Evolutionary conservation across 208 protist species (phyloP).

Genomic region (Crithidia thermophila): DNA sequence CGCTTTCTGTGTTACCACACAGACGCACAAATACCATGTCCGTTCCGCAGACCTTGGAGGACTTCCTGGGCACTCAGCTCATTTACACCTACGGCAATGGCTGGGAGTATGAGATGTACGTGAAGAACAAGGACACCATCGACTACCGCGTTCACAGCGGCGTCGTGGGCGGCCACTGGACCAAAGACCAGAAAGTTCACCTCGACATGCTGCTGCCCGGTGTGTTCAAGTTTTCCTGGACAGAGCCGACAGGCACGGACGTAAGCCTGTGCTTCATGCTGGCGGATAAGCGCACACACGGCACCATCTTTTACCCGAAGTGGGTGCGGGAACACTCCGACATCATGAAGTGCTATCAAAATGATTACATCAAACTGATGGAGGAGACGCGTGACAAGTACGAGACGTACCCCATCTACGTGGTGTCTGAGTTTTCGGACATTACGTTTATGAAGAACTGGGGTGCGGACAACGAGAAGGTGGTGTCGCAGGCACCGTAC

Average conservation of each 20-base stretch:
- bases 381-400: constrained; percentile 14
- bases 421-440: constrained; percentile 5
- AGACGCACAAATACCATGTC: no score
- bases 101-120: constrained; percentile 19
- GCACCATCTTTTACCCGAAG: constrained; percentile 13
- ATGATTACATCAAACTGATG: constrained; percentile 7
- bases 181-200: constrained; percentile 5
- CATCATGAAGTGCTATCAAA: constrained; percentile 6
- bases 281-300: constrained; percentile 3
- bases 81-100: constrained; percentile 19
- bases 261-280: constrained; percentile 17
- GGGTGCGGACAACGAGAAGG: constrained; percentile 16
- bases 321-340: constrained; percentile 2
- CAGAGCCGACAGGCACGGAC: constrained; percentile 12
- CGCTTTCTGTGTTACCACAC: no score
- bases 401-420: constrained; percentile 6
- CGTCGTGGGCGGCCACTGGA: constrained; percentile 2
- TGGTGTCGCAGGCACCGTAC: constrained; percentile 9
- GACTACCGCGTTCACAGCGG: constrained; percentile 9
- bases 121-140: constrained; percentile 19
- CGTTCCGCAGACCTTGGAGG: neutral
- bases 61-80: constrained; percentile 11
- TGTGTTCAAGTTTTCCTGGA: constrained; percentile 12
- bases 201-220: constrained; percentile 3
- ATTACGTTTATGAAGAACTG: constrained; percentile 15